Conservation (phyloP, 2,329 filamentous ascomycete species). For the Neospermospora avenae region DNA sequence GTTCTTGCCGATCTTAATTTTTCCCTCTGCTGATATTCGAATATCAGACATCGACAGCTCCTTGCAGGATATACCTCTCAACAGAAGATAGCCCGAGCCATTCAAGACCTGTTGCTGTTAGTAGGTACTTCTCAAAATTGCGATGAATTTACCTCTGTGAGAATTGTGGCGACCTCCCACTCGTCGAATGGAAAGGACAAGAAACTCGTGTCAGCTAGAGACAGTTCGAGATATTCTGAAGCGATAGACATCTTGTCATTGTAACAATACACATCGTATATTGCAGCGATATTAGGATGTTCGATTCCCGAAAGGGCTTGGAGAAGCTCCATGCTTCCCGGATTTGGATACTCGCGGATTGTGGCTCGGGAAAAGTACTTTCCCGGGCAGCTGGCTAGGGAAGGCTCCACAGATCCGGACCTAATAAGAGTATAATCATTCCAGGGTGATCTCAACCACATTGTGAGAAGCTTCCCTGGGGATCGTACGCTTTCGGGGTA, state of each 20-base stretch:
- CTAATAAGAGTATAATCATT: slow-evolving; percentile 5
- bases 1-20: slow-evolving; percentile 7
- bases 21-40: slow-evolving; percentile 10
- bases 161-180: slow-evolving; percentile 12
- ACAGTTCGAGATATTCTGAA: slow-evolving; percentile 14
- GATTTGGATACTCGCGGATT: slow-evolving; percentile 2
- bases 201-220: slow-evolving; percentile 6
- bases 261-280: slow-evolving; percentile 13
- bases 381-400: not conserved
- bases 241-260: slow-evolving; percentile 3
- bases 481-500: not conserved
- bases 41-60: slow-evolving; percentile 9
- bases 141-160: slow-evolving; percentile 5
- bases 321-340: slow-evolving; percentile 19
- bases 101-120: slow-evolving; percentile 9
- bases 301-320: slow-evolving; percentile 1
- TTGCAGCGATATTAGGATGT: slow-evolving; percentile 11
- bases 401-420: not conserved
- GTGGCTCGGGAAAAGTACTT: slow-evolving; percentile 2
- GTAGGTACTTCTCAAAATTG: slow-evolving; percentile 10
- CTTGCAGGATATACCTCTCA: slow-evolving; percentile 10
- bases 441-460: not conserved
- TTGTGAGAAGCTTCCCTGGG: not conserved
- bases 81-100: slow-evolving; percentile 10
- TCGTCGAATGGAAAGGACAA: slow-evolving; percentile 8